Percentiles rank a stretch among this genome's conserved stretches.
phyloP scores from a whole-genome alignment of 2,329 filamentous ascomycete species.

The Cordyceps tenuipes region DNA sequence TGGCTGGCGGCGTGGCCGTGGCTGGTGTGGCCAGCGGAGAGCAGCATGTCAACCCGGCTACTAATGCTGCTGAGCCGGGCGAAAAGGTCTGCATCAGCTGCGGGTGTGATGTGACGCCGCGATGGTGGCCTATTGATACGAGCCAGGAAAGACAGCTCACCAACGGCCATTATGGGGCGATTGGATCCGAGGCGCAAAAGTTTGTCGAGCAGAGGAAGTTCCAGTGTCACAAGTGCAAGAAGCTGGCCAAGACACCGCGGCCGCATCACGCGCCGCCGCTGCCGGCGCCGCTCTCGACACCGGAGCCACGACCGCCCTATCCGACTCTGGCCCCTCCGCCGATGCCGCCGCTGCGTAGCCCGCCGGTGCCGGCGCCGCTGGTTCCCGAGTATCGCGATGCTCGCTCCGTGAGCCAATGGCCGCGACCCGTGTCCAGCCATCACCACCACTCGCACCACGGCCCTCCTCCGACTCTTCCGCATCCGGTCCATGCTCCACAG shows the following conservation, averaged over 20 bases:
- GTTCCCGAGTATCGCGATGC: slow-evolving; percentile 20
- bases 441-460: slow-evolving; percentile 8
- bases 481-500: slow-evolving; percentile 4
- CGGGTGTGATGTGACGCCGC: slow-evolving; percentile 62
- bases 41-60: slow-evolving; percentile 19
- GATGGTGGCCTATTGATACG: slow-evolving; percentile 58
- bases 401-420: slow-evolving; percentile 16
- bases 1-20: too few species aligned
- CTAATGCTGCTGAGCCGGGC: slow-evolving; percentile 28
- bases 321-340: slow-evolving; percentile 11
- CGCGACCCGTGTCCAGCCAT: slow-evolving; percentile 12
- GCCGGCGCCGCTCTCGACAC: slow-evolving; percentile 14
- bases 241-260: slow-evolving; percentile 39
- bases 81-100: slow-evolving; percentile 56
- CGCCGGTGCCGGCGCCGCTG: slow-evolving; percentile 18
- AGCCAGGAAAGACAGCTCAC: slow-evolving; percentile 42
- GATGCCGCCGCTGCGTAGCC: slow-evolving; percentile 21
- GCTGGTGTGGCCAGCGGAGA: slow-evolving; percentile 17
- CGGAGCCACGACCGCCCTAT: background rate
- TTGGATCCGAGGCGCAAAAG: slow-evolving; percentile 49
- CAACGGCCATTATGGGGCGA: slow-evolving; percentile 41
- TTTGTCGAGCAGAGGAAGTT: slow-evolving; percentile 53
- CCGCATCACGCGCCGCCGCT: slow-evolving; percentile 18
- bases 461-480: slow-evolving; percentile 12
- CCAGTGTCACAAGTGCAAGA: slow-evolving; percentile 70